A percentile compares a stretch with the other conserved stretches of the same genome.
phyloP scores from a whole-genome alignment of 768 basidiomycete species.

The Filobasidium wieringae region DNA sequence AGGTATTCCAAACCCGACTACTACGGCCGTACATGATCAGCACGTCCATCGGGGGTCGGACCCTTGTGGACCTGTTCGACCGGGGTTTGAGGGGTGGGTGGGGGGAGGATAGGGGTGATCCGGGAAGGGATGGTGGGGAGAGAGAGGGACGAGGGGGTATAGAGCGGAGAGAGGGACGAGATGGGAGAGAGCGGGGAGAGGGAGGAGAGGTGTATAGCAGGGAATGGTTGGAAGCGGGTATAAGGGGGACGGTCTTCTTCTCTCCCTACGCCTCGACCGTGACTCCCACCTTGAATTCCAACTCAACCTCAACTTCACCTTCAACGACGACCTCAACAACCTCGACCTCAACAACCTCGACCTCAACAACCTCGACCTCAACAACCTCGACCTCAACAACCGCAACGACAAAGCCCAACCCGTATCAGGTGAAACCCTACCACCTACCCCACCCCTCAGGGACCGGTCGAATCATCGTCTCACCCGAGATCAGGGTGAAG shows the following conservation, averaged over 20 bases:
- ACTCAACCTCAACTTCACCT: background rate
- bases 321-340: background rate
- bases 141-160: background rate
- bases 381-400: no score
- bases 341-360: no score
- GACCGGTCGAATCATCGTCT: no score
- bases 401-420: no score
- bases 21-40: slow-evolving; percentile 38
- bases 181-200: background rate
- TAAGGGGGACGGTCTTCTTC: background rate
- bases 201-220: background rate
- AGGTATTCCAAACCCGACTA: slow-evolving; percentile 11
- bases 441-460: no score
- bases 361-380: no score
- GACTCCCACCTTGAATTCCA: background rate
- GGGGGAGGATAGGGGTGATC: background rate
- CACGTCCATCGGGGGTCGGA: slow-evolving; percentile 74
- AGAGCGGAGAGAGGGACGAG: background rate
- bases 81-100: background rate
- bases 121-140: background rate
- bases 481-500: no score
- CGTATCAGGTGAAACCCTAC: no score
- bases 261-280: background rate
- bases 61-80: slow-evolving; percentile 55
- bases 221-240: background rate